Evolutionary conservation across 2,329 filamentous ascomycete species (phyloP), one percentile per base, ranked within the genome.

Genomic region (Alternaria consortialis): DNA sequence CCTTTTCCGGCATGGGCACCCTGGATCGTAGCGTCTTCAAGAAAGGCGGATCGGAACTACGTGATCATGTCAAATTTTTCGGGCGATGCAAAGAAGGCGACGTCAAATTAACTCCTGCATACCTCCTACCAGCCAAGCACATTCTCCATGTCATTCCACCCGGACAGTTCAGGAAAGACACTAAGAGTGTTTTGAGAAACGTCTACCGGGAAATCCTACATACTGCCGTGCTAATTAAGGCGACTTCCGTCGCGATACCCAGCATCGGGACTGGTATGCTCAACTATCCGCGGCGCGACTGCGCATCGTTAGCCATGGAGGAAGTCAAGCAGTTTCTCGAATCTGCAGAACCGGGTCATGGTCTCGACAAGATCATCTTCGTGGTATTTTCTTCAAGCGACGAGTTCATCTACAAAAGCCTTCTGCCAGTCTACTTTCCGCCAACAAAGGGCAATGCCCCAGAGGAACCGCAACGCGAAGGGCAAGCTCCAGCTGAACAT

Each of bases 261-360:
- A 57, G 70, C 8, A 73, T 79, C 25, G 75, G 76, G 15, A 77
- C 73, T 1, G 76, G 75, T 0, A 65, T 63, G 63, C 63, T 74
- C 4, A 71, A 68, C 7, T 75, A 72, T 44, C 75, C 75, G 13
- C 42, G 58, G 17, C 67, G 67, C 8, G 74, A 76, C 39, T 67
- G 65, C 17, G 73, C 73, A n/a, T 60, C 72, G 0, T 48, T 77
- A 15, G 75, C 75, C 1, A 67, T 78, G 56, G 73, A 75, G 46
- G 76, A 78, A 59, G 67, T 77, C 3, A 73, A 74, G 34, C 62
- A 65, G 1, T 79, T 74, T 34, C 58, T 79, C 1, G 73, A 77
- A 43, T 63, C 68, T 0, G 56, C 56, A 4, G 66, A 72, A 20
- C 54, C 64, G 2, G 68, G 44, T 5, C 72, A 51, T 25, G 7